These are phyloP conservation scores for Solanum chiquidenum DNA, from an alignment of 257 asterid species.

Conservation along the genomic window DNA sequence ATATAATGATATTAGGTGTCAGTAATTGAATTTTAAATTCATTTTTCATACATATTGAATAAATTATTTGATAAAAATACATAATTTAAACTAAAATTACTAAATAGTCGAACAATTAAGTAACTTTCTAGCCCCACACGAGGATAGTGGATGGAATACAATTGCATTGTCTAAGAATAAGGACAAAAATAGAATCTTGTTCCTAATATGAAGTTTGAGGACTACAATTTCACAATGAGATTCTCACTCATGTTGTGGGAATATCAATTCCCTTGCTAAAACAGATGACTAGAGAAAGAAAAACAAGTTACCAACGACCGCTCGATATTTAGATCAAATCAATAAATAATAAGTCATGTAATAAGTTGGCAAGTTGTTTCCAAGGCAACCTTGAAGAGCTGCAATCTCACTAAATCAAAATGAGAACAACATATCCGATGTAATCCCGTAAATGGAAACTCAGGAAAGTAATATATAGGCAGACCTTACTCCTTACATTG, in stretches of 20 bases:
- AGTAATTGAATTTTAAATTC: background rate
- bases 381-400: background rate
- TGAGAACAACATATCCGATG: background rate
- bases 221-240: background rate
- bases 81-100: background rate
- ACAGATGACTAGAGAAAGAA: background rate
- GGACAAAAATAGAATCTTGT: background rate
- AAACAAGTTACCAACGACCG: accelerated
- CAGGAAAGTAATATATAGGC: accelerated
- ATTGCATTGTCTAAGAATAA: background rate
- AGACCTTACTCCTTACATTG: background rate
- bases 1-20: background rate
- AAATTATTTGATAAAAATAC: background rate
- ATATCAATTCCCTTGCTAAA: background rate
- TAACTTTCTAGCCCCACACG: background rate
- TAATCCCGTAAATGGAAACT: background rate
- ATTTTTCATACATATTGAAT: background rate
- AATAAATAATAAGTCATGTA: background rate
- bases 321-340: background rate
- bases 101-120: background rate
- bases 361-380: background rate
- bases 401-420: background rate
- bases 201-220: background rate
- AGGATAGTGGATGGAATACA: background rate
- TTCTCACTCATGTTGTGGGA: background rate